A percentile compares a stretch with the other conserved stretches of the same genome.
phyloP scores from a whole-genome alignment of 2,329 filamentous ascomycete genomes.

The Dothistroma pini region DNA sequence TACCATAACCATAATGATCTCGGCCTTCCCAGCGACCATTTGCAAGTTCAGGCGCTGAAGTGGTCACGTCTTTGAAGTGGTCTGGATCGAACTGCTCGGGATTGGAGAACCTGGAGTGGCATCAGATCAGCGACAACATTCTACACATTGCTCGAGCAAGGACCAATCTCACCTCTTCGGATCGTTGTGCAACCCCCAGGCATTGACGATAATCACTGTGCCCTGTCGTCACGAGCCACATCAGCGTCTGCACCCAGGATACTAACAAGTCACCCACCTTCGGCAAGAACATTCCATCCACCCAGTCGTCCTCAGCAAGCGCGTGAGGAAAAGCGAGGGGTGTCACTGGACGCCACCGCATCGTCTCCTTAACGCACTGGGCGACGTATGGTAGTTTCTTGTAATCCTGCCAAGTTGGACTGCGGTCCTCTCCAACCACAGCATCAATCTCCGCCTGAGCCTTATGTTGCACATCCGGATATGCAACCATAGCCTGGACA shows the following conservation, averaged over 20 bases:
- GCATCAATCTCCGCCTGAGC: constrained; percentile 35
- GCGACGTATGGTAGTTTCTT: constrained; percentile 33
- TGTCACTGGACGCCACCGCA: constrained; percentile 37
- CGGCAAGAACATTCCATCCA: constrained; percentile 37
- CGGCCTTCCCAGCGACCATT: constrained; percentile 35
- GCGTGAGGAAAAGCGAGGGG: constrained; percentile 42
- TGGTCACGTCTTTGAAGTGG: constrained; percentile 32
- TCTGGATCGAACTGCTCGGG: constrained; percentile 37
- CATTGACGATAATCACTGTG: constrained; percentile 35
- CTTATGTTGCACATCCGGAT: constrained; percentile 29
- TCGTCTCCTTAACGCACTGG: constrained; percentile 35
- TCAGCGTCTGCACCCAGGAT: not conserved
- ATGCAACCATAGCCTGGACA: constrained; percentile 35
- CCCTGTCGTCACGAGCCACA: constrained; percentile 16
- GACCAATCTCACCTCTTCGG: constrained; percentile 11
- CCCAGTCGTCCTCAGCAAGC: constrained; percentile 26
- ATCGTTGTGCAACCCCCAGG: constrained; percentile 42
- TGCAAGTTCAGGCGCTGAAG: constrained; percentile 38
- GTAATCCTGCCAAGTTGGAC: constrained; percentile 34
- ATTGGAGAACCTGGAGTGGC: constrained; percentile 16
- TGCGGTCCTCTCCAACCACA: constrained; percentile 26
- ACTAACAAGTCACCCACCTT: constrained; percentile 15
- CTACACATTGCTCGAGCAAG: not conserved
- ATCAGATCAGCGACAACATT: not conserved
- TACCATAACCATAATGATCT: constrained; percentile 50